Percentiles rank a stretch among this genome's conserved stretches.
These are phyloP conservation scores for Podaxis sp. DNA, from an alignment of 768 basidiomycete species.

Conservation along the genomic window DNA sequence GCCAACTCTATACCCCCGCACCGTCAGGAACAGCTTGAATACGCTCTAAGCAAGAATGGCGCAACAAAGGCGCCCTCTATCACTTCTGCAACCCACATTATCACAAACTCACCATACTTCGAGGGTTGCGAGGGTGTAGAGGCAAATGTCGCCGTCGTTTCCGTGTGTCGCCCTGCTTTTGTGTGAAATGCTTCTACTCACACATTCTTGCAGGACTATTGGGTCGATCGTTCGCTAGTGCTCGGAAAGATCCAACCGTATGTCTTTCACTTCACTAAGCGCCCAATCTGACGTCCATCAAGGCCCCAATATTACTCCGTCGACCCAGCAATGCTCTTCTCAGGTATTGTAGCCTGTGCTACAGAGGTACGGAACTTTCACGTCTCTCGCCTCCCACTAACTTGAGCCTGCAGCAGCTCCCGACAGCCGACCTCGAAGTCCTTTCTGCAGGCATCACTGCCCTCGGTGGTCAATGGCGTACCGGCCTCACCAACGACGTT, in stretches of 20 bases:
- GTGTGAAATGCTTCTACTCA: neutral
- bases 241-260: slow-evolving; percentile 58
- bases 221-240: slow-evolving; percentile 68
- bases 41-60: slow-evolving; percentile 52
- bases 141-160: slow-evolving; percentile 32
- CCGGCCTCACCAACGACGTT: slow-evolving; percentile 75
- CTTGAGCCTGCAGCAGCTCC: slow-evolving; percentile 39
- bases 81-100: slow-evolving; percentile 36
- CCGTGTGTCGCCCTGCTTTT: slow-evolving; percentile 25
- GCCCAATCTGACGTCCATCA: slow-evolving; percentile 1
- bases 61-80: slow-evolving; percentile 33
- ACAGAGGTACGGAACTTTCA: slow-evolving; percentile 47
- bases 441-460: slow-evolving; percentile 70
- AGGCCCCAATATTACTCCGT: slow-evolving; percentile 69
- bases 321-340: slow-evolving; percentile 78
- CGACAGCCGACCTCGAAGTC: slow-evolving; percentile 64
- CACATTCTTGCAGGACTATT: slow-evolving; percentile 41
- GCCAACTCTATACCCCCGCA: slow-evolving; percentile 44
- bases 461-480: slow-evolving; percentile 81
- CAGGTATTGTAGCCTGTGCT: slow-evolving; percentile 74
- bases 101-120: slow-evolving; percentile 55
- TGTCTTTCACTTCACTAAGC: slow-evolving; percentile 21
- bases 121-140: slow-evolving; percentile 51
- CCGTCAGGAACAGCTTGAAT: slow-evolving; percentile 41
- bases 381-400: neutral